Conservation (phyloP, 1,139 yeast genomes). For the Wickerhamomyces sp. region DNA sequence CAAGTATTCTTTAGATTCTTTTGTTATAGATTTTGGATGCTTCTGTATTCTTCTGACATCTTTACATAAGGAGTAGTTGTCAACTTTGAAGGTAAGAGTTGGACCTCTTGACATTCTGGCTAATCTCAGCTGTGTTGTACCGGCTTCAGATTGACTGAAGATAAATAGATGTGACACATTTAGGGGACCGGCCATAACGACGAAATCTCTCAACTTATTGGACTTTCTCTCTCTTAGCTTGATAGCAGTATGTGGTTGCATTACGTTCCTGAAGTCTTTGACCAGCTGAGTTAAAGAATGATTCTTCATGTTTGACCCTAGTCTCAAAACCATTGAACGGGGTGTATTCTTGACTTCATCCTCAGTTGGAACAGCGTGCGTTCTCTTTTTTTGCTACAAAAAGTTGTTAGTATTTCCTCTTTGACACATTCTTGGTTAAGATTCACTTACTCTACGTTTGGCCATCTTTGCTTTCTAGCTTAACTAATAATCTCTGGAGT, state of each 20-base stretch:
- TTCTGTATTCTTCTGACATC: constrained; percentile 70
- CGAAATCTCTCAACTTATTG: constrained; percentile 82
- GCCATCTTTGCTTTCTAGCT: constrained; percentile 31
- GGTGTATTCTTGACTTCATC: constrained; percentile 77
- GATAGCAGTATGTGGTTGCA: constrained; percentile 97
- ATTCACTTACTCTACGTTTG: constrained; percentile 40
- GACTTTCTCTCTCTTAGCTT: constrained; percentile 80
- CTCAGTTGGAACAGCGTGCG: constrained; percentile 64
- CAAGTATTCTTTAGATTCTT: constrained; percentile 56
- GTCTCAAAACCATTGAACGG: constrained; percentile 85
- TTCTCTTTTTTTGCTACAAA: constrained; percentile 59
- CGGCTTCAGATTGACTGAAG: constrained; percentile 79
- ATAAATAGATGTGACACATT: constrained; percentile 87
- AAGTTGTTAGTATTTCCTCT: constrained; percentile 2
- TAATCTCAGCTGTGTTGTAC: constrained; percentile 76
- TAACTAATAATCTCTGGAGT: background rate
- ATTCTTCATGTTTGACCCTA: constrained; percentile 76
- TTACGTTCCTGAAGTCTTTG: constrained; percentile 77
- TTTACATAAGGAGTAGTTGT: constrained; percentile 73
- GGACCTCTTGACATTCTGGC: constrained; percentile 95
- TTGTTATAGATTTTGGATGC: constrained; percentile 65
- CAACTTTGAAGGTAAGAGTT: constrained; percentile 75
- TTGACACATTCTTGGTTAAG: too few species aligned
- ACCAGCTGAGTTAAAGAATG: constrained; percentile 82
- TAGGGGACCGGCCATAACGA: constrained; percentile 96